Conservation (phyloP, 495 filamentous ascomycete genomes). For the Tuber calosporum region DNA sequence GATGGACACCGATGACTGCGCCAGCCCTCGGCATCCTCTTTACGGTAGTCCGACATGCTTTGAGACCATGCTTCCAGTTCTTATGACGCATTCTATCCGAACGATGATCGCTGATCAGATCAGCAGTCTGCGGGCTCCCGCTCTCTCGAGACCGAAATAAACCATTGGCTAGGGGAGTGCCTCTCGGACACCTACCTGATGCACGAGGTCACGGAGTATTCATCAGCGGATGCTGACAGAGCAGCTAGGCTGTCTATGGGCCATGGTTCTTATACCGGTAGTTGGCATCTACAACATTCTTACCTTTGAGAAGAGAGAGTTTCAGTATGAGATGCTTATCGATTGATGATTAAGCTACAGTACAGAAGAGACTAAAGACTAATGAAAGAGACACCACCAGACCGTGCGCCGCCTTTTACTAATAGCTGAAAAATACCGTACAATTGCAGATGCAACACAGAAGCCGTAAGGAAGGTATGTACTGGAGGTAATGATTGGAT, state of each 20-base stretch:
- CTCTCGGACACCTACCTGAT: background rate
- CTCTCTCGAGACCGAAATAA: background rate
- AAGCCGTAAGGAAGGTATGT: constrained; percentile 1
- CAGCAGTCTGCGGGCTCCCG: background rate
- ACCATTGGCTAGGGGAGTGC: background rate
- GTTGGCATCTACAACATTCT: background rate
- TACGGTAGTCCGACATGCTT: background rate
- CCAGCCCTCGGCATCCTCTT: background rate
- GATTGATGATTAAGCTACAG: constrained; percentile 1
- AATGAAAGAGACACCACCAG: background rate
- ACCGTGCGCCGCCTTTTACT: background rate
- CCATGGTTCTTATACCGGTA: background rate
- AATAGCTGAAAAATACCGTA: constrained; percentile 6
- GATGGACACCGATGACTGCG: background rate
- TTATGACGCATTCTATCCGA: background rate
- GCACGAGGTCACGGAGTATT: background rate
- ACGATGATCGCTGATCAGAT: background rate
- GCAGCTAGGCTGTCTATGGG: background rate
- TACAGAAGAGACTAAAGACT: background rate
- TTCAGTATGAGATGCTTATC: background rate
- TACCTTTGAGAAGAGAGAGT: background rate
- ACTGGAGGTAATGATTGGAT: background rate
- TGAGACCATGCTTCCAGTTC: background rate
- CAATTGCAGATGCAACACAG: constrained; percentile 1
- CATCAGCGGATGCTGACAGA: background rate